phyloP scores from a whole-genome alignment of 73 alveolate species.

The Paramecium primaurelia region DNA sequence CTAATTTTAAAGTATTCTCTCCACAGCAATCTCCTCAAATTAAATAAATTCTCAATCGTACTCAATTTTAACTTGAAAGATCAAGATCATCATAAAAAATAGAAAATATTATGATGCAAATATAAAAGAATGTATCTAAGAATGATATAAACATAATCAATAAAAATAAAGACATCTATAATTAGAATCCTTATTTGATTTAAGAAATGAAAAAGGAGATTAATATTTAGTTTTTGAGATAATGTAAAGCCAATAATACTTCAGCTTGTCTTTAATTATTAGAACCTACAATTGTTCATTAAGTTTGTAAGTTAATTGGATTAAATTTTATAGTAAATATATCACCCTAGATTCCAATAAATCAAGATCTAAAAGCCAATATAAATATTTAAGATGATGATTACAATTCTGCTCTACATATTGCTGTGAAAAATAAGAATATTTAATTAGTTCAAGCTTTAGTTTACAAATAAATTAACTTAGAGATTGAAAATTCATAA shows the following conservation, averaged over 20 bases:
- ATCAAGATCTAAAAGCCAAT: not conserved
- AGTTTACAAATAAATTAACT: not conserved
- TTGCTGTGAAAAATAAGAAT: not conserved
- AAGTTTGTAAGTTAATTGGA: not conserved
- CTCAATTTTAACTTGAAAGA: not conserved
- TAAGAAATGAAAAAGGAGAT: not conserved
- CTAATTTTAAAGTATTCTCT: not conserved
- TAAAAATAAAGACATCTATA: not conserved
- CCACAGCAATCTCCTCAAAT: not conserved
- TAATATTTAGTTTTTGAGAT: not conserved
- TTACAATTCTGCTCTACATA: not conserved
- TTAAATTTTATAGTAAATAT: not conserved
- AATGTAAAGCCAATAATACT: not conserved
- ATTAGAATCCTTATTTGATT: not conserved
- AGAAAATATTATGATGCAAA: not conserved
- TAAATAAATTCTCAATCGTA: not conserved
- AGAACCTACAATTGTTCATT: constrained; percentile 5
- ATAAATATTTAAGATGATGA: not conserved
- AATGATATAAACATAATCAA: not conserved
- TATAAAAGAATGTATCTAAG: not conserved
- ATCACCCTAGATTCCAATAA: not conserved
- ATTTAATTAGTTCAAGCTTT: not conserved
- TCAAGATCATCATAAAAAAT: not conserved
- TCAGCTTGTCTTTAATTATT: constrained; percentile 1
- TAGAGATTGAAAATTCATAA: not conserved